Evolutionary conservation across 176 grass and related monocot genomes (phyloP), one percentile per base, ranked within the genome.

Genomic region (Ampelocalamus luodianensis): DNA sequence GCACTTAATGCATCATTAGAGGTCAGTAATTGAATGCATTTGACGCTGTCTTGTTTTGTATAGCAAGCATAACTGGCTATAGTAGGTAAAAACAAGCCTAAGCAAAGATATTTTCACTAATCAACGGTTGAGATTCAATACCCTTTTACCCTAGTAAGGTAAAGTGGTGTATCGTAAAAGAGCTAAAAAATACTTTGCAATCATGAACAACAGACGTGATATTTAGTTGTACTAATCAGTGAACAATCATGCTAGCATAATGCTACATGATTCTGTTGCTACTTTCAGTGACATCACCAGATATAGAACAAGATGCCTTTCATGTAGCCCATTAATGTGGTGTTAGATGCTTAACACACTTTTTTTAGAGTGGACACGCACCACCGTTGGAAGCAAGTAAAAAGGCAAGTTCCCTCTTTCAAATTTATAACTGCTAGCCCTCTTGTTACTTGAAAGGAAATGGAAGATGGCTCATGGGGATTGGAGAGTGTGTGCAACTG

Each of bases 301-400:
- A 79, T 69, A 74, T 27, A 44, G 77, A 87, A 65, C 9, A 62
- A 39, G 6, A 29, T 12, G 40, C 18, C 27, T 18, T 37, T 44
- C 32, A 14, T 59, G 48, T 67, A 59, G 20, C 48, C 20, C 49
- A 67, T 36, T 68, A 17, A 59, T 36, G 46, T 3, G 23, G 65
- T 66, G 59, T 77, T 51, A 32, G n/a, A 78, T 78, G 65, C 23
- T 13, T 54, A 67, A 18, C 15, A 64, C 5, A 32, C 3, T 5
- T 59, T 39, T 67, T 84, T 18, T 59, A 79, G 37, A 73, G 46
- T 65, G 61, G 76, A 63, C 6, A 48, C 2, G 37, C 45, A 56
- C 6, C 49, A 79, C n/a, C 24, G 51, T 16, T 84, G 75, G 46
- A 59, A 84, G 67, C 65, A 84, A 44, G 10, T 79, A 39, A 84